Evolutionary conservation across 2,329 filamentous ascomycete genomes (phyloP).

Genomic region (Pseudocercospora ulei): DNA sequence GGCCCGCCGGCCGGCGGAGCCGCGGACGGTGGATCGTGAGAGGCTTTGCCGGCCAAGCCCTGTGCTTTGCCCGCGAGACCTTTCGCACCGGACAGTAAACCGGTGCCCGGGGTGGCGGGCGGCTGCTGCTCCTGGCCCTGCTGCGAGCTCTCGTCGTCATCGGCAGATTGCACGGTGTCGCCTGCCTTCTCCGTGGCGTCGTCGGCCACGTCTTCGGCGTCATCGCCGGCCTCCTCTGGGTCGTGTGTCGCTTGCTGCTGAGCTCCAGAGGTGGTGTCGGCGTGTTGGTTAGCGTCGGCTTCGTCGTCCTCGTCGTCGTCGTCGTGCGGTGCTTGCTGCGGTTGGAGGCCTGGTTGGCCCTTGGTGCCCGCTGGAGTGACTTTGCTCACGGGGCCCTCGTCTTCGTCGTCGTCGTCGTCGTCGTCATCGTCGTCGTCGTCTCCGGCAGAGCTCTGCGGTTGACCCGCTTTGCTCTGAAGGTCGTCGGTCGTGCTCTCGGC

Average conservation of each 20-base stretch:
- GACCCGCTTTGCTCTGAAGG: conserved; percentile 34
- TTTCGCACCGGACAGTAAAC: conserved; percentile 39
- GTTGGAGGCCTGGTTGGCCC: conserved; percentile 39
- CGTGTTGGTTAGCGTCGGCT: conserved; percentile 34
- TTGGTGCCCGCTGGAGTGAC: conserved; percentile 42
- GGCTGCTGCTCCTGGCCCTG: conserved; percentile 27
- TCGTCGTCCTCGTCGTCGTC: conserved; percentile 33
- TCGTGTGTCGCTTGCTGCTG: conserved; percentile 40
- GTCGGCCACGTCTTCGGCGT: conserved; percentile 34
- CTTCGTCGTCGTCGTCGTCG: conserved; percentile 34
- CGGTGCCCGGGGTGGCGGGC: conserved; percentile 29
- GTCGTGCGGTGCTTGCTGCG: conserved; percentile 40
- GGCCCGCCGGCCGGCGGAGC: conserved; percentile 27
- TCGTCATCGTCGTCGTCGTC: conserved; percentile 29
- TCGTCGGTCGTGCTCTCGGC: conserved; percentile 30
- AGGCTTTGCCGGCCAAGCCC: conserved; percentile 40
- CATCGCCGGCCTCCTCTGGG: conserved; percentile 36
- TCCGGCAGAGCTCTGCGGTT: conserved; percentile 29
- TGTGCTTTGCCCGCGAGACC: conserved; percentile 42
- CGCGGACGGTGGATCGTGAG: conserved; percentile 34
- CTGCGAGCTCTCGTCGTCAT: conserved; percentile 28
- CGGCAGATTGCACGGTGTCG: conserved; percentile 31
- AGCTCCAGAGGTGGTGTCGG: conserved; percentile 32
- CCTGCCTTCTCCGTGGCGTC: conserved; percentile 40
- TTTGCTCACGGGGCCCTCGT: conserved; percentile 38